Base-by-base conservation (phyloP, 768 basidiomycete species). In the Terana coerulea region DNA sequence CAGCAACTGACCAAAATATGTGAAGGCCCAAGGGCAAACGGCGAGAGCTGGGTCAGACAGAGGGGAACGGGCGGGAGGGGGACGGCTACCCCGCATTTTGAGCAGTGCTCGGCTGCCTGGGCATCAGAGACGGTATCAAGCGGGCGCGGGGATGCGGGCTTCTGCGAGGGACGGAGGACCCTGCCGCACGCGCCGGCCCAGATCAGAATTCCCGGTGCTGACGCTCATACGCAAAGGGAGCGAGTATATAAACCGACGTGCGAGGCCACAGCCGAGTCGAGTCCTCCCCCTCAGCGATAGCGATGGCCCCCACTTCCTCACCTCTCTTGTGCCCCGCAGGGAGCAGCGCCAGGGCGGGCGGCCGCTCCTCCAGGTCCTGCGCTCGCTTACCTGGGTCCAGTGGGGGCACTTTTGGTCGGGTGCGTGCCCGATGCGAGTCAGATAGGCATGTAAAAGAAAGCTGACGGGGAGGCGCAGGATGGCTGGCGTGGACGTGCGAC, bases 401-500 rank as follows among this genome's bases (percentile, higher is more conserved):
- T 78, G 76, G 71, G 76, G 75, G 3, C 74, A 80, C 46, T 84
- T 84, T 64, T 80, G 74, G 62, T 73, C 76, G 36, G 84, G 64
- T 66, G 31, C 7, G 64, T 58, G n/a, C n/a, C n/a, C n/a, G n/a
- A n/a, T n/a, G n/a, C n/a, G n/a, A n/a, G n/a, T n/a, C n/a, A n/a
- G n/a, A n/a, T n/a, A n/a, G n/a, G n/a, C n/a, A n/a, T n/a, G n/a
- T n/a, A n/a, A n/a, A n/a, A n/a, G n/a, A n/a, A n/a, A n/a, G n/a
- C n/a, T n/a, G n/a, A n/a, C n/a, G n/a, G n/a, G n/a, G n/a, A 26
- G 22, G 36, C 22, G 36, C 17, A 56, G 86, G 84, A 34, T 91
- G 86, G 85, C 71, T 93, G 11, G 88, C 89, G 0, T 94, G 91
- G 91, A 87, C 84, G 2, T 84, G 81, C 67, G 91, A 92, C 61